These are phyloP conservation scores for Mortierella sp. DNA, from an alignment of 371 early-diverging fungal genomes.

Conservation along the genomic window DNA sequence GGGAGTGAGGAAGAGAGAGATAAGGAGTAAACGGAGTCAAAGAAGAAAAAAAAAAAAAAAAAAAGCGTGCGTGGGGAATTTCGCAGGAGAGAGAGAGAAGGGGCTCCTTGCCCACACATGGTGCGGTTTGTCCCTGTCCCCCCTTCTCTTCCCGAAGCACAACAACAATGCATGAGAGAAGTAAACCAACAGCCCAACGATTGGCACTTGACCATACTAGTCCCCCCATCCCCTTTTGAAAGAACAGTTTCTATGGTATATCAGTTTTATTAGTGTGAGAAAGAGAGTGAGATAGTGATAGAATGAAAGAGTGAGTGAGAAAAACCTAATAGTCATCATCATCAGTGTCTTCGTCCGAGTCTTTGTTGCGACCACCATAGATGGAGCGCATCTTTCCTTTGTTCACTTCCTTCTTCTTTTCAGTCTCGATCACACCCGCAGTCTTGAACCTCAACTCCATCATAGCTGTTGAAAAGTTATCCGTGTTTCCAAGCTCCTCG, in stretches of 20 bases:
- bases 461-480: conserved; percentile 81
- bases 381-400: conserved; percentile 41
- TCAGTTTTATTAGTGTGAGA: too few relatives aligned
- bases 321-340: conserved; percentile 20
- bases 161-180: too few relatives aligned
- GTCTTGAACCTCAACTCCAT: conserved; percentile 80
- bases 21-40: background rate
- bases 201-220: too few relatives aligned
- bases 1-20: background rate
- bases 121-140: too few relatives aligned
- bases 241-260: too few relatives aligned
- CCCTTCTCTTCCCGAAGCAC: too few relatives aligned
- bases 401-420: conserved; percentile 32
- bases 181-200: too few relatives aligned
- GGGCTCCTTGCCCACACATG: too few relatives aligned
- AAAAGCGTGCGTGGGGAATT: background rate
- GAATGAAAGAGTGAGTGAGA: background rate
- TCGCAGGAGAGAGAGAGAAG: too few relatives aligned
- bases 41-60: too few relatives aligned
- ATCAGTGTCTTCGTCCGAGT: conserved; percentile 48
- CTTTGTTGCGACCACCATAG: conserved; percentile 38
- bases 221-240: too few relatives aligned
- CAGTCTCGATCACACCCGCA: conserved; percentile 47
- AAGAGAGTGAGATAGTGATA: background rate
- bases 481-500: conserved; percentile 92